Evolutionary conservation across 169 alveolate genomes (phyloP), one percentile per base, ranked within the genome.

Genomic region (Plasmodium gonderi): DNA sequence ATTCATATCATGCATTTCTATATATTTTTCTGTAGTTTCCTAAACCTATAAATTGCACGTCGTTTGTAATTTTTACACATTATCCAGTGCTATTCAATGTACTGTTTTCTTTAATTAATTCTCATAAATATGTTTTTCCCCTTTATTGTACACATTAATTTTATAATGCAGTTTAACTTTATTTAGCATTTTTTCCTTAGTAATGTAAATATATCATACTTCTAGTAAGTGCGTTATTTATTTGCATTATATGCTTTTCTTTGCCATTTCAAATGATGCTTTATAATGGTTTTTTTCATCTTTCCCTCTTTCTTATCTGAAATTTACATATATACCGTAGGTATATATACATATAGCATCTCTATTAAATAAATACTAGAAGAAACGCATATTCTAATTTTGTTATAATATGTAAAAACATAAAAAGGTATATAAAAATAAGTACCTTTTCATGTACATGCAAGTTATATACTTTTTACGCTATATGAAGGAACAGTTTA

Each of bases 381-480:
- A 74, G 26, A 74, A 11, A 72, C 31, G 0, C 1, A 7, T 8
- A 12, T 74, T 74, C 36, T 38, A 36, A 26, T 36, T 33, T 74
- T 74, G 12, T 74, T 29, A 38, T 36, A 74, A 74, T n/a, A 74
- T 17, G 23, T 38, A 74, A 33, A 0, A 3, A 20, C 47, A 38
- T 74, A 33, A 17, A 74, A 17, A 33, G n/a, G 47, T 38, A 74
- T 74, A 74, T 74, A 74, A 17, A 74, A 17, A 74, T 74, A 74
- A 17, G 31, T 45, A 38, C 29, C 14, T 12, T 17, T 23, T 12
- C 5, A 38, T 74, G 47, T 74, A 74, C 2, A 45, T 20, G 47
- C 29, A 0, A 33, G 23, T 74, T 74, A 33, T 40, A 74, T 45
- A 17, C 31, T 33, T 74, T 36, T 40, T 54, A 17, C 33, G 0